Evolutionary conservation across 192 early-diverging fungal species (phyloP), one percentile per base, ranked within the genome.

Genomic region (Backusella liffmaniae): DNA sequence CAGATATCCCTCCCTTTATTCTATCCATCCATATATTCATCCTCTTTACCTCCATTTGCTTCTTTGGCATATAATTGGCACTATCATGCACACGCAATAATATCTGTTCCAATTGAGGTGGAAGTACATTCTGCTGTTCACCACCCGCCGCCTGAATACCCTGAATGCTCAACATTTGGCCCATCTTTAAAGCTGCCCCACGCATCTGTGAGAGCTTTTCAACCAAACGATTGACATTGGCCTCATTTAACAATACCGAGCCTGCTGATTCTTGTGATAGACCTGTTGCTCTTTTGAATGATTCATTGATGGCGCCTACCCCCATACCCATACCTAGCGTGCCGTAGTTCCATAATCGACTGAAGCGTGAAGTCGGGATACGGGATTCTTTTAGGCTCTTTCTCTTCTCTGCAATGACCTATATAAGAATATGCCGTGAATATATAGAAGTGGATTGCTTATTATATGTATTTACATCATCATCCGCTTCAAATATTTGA

Each of bases 161-260:
- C 85, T 99, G 98, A 76, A 99, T 99, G 77, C 93, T 94, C 2
- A 99, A 79, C 96, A 99, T 98, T 80, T 99, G 98, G 5, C 96
- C 98, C 41, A 99, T 88, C 77, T 99, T 99, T 16, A 99, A 83
- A 5, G 98, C 98, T 0, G 98, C 98, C 1, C 98, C 98, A 42
- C 98, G 91, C 96, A 99, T 98, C 41, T 86, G 86, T 0, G 95
- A 91, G 18, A 99, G 86, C 71, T 94, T 94, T 49, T 81, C 86
- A 6, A 97, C 96, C 13, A 99, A 83, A 4, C 92, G 89, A 75
- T 99, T 94, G 39, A 98, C 87, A 79, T 97, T 99, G 0, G 85
- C 84, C 12, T 86, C 86, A 66, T 84, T 94, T 44, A 99, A 75
- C 76, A 95, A 87, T 4, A 86, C 73, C 1, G 91, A 90, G 6